A percentile compares a stretch with the other conserved stretches of the same genome.
phyloP scores from a whole-genome alignment of 805 yeast species.

The Ascoidea tarda region DNA sequence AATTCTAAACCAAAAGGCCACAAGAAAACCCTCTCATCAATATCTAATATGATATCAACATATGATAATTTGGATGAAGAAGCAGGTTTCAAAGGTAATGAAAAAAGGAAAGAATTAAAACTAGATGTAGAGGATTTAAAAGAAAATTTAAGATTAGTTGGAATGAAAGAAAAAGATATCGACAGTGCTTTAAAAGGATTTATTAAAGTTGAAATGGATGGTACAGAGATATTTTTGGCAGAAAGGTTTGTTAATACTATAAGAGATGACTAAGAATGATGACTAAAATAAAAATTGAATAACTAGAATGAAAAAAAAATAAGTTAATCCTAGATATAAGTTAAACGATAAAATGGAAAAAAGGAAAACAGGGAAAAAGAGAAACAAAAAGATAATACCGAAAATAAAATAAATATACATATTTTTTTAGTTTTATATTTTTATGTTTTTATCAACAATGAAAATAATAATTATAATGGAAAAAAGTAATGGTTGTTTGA shows the following conservation, averaged over 20 bases:
- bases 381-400: too few relatives aligned
- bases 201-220: conserved; percentile 37
- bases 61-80: background rate
- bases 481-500: too few relatives aligned
- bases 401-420: too few relatives aligned
- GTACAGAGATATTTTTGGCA: conserved; percentile 41
- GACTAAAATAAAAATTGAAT: too few relatives aligned
- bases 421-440: too few relatives aligned
- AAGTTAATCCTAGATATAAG: too few relatives aligned
- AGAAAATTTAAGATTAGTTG: conserved; percentile 32
- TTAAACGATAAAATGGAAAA: too few relatives aligned
- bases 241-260: conserved; percentile 9
- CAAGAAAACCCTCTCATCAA: background rate
- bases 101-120: conserved; percentile 22
- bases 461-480: too few relatives aligned
- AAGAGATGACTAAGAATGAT: conserved; percentile 6
- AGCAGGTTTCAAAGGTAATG: background rate
- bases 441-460: too few relatives aligned
- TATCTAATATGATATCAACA: background rate
- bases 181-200: conserved; percentile 40
- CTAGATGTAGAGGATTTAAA: conserved; percentile 35
- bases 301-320: too few relatives aligned
- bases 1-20: background rate
- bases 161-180: conserved; percentile 27
- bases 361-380: too few relatives aligned